These are phyloP conservation scores for Cinnamomum chago DNA, from an alignment of 164 flowering plant genomes.

Conservation along the genomic window DNA sequence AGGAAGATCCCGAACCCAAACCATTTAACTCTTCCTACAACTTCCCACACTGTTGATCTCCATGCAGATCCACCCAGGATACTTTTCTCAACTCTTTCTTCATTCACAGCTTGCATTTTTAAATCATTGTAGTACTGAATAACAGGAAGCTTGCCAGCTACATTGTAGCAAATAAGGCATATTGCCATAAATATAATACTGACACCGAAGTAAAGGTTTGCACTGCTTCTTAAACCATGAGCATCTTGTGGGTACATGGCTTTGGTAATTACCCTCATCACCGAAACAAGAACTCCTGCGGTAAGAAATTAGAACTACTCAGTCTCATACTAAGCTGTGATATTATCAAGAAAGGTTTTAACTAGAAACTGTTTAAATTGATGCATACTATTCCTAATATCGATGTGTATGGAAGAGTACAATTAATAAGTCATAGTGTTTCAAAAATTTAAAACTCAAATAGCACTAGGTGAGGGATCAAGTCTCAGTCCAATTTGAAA, in stretches of 20 bases:
- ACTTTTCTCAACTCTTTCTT: slow-evolving; percentile 54
- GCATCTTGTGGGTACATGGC: slow-evolving; percentile 70
- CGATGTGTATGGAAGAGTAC: too few relatives aligned
- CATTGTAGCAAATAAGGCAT: slow-evolving; percentile 69
- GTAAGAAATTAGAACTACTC: slow-evolving; percentile 8
- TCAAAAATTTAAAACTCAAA: too few relatives aligned
- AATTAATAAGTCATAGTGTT: too few relatives aligned
- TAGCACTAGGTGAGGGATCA: too few relatives aligned
- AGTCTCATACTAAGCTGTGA: neutral
- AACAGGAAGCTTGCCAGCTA: slow-evolving; percentile 71
- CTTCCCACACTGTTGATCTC: slow-evolving; percentile 57
- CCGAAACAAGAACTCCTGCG: slow-evolving; percentile 93
- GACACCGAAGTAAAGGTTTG: slow-evolving; percentile 77
- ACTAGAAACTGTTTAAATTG: too few relatives aligned
- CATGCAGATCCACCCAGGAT: slow-evolving; percentile 34
- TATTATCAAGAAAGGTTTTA: too few relatives aligned
- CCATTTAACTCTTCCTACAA: slow-evolving; percentile 69
- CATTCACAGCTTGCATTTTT: slow-evolving; percentile 50
- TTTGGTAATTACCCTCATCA: slow-evolving; percentile 80
- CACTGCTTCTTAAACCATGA: slow-evolving; percentile 76
- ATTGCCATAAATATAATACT: slow-evolving; percentile 65
- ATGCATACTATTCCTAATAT: too few relatives aligned
- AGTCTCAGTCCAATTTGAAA: too few relatives aligned
- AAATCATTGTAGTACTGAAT: slow-evolving; percentile 67
- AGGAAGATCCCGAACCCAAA: slow-evolving; percentile 57